Percentiles rank a stretch among this genome's conserved stretches.
These are phyloP conservation scores for Yamadazyma trypodendri DNA, from an alignment of 1,139 yeast genomes.

Conservation along the genomic window DNA sequence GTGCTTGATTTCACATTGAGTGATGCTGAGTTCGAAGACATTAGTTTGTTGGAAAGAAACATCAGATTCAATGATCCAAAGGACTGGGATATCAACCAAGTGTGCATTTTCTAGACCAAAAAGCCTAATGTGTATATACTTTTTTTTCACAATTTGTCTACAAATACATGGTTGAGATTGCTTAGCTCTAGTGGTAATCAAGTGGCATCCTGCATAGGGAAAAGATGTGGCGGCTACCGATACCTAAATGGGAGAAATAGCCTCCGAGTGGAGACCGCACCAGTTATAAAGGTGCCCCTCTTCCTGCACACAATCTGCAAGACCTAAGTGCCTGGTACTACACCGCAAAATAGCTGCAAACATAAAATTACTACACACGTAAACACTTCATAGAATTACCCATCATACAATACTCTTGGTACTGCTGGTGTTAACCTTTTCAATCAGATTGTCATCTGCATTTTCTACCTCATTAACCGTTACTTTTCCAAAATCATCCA, in stretches of 20 bases:
- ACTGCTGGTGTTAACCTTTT: conserved; percentile 8
- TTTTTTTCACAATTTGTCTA: conserved; percentile 1
- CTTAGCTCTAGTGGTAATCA: not conserved
- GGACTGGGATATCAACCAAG: conserved; percentile 17
- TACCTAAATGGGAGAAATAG: too few relatives aligned
- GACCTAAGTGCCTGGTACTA: too few relatives aligned
- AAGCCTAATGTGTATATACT: not conserved
- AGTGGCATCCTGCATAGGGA: too few relatives aligned
- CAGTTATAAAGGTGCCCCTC: too few relatives aligned
- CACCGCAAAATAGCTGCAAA: not conserved
- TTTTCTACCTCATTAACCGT: conserved; percentile 6
- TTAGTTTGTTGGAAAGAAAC: conserved; percentile 58
- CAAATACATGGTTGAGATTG: conserved; percentile 5
- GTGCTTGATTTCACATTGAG: conserved; percentile 56
- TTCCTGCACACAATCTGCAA: too few relatives aligned
- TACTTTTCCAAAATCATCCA: conserved; percentile 10
- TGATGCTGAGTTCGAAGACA: conserved; percentile 51
- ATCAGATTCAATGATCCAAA: conserved; percentile 82
- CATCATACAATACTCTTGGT: conserved; percentile 6
- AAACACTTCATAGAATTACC: too few relatives aligned
- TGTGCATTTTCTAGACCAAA: conserved; percentile 14
- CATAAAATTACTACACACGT: not conserved
- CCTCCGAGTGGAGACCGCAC: too few relatives aligned
- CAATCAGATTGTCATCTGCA: conserved; percentile 9
- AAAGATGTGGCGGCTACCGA: too few relatives aligned